phyloP scores from a whole-genome alignment of 2,329 filamentous ascomycete genomes.

The Xylariaceae sp. region DNA sequence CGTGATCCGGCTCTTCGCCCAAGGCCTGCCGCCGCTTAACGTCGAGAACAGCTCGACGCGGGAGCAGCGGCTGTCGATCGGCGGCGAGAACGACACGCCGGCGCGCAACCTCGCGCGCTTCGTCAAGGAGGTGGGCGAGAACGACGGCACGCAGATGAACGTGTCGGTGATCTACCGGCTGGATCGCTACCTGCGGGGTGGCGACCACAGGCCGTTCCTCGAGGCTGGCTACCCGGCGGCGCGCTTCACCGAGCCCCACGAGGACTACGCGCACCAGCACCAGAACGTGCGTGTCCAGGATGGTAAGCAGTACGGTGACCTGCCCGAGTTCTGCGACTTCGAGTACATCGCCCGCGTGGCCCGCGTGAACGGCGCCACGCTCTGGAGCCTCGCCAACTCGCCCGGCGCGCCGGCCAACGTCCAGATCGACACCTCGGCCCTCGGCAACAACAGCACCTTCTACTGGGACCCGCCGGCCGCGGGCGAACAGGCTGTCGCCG shows the following conservation, averaged over 20 bases:
- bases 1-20: slow-evolving; percentile 61
- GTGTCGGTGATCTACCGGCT: slow-evolving; percentile 61
- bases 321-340: slow-evolving; percentile 63
- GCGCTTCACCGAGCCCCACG: slow-evolving; percentile 63
- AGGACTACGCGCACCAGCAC: slow-evolving; percentile 64
- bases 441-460: slow-evolving; percentile 57
- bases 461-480: slow-evolving; percentile 52
- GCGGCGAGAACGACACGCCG: slow-evolving; percentile 61
- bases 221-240: slow-evolving; percentile 59
- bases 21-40: slow-evolving; percentile 48
- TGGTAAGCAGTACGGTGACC: slow-evolving; percentile 59
- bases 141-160: slow-evolving; percentile 58
- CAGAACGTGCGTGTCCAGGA: slow-evolving; percentile 55
- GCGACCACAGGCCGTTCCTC: slow-evolving; percentile 62
- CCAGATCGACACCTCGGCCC: slow-evolving; percentile 50
- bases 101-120: slow-evolving; percentile 61
- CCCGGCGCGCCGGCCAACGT: slow-evolving; percentile 58
- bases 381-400: slow-evolving; percentile 59
- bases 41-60: slow-evolving; percentile 48
- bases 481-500: slow-evolving; percentile 42
- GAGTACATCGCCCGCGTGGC: slow-evolving; percentile 59
- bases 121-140: slow-evolving; percentile 59
- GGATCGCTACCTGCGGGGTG: slow-evolving; percentile 61
- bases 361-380: slow-evolving; percentile 58
- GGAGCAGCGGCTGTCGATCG: slow-evolving; percentile 49